A percentile compares a stretch with the other conserved stretches of the same genome.
Conservation (phyloP, 2,329 filamentous ascomycete species). For the Hypoxylon sp. region DNA sequence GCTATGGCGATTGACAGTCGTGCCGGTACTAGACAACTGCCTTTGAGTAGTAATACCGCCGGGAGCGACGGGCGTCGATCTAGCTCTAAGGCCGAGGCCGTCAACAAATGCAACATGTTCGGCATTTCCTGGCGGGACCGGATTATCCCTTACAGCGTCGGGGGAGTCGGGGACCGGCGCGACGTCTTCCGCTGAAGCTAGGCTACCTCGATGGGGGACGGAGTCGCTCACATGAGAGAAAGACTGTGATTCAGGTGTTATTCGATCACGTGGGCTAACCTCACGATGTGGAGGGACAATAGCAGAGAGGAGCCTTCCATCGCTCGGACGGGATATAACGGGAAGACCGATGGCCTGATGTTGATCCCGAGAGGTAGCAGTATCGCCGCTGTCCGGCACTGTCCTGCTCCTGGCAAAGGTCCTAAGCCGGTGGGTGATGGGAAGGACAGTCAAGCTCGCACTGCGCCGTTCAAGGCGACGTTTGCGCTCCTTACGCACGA, state of each 20-base stretch:
- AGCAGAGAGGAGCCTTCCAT: conserved; percentile 40
- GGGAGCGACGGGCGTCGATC: conserved; percentile 42
- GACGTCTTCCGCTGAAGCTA: neutral
- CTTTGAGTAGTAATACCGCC: conserved; percentile 37
- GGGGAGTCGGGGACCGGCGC: neutral
- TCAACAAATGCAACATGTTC: conserved; percentile 48
- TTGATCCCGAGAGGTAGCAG: conserved; percentile 15
- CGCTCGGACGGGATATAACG: conserved; percentile 44
- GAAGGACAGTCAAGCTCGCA: conserved; percentile 48
- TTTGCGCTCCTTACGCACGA: conserved; percentile 61
- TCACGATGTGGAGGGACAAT: conserved; percentile 35
- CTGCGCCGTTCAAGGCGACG: conserved; percentile 49
- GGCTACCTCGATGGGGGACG: conserved; percentile 1
- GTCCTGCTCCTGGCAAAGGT: conserved; percentile 43
- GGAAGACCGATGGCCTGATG: conserved; percentile 16
- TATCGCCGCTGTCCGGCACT: conserved; percentile 8
- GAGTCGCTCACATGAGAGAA: neutral
- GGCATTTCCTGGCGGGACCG: conserved; percentile 6
- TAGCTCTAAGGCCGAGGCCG: conserved; percentile 25
- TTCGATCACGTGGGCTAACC: neutral
- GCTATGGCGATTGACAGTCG: conserved; percentile 40
- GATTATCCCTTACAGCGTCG: conserved; percentile 5
- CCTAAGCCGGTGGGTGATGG: conserved; percentile 47
- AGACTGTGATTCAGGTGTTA: neutral
- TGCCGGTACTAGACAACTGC: conserved; percentile 30